phyloP scores from a whole-genome alignment of 768 basidiomycete genomes.

The Chalciporus chontae region DNA sequence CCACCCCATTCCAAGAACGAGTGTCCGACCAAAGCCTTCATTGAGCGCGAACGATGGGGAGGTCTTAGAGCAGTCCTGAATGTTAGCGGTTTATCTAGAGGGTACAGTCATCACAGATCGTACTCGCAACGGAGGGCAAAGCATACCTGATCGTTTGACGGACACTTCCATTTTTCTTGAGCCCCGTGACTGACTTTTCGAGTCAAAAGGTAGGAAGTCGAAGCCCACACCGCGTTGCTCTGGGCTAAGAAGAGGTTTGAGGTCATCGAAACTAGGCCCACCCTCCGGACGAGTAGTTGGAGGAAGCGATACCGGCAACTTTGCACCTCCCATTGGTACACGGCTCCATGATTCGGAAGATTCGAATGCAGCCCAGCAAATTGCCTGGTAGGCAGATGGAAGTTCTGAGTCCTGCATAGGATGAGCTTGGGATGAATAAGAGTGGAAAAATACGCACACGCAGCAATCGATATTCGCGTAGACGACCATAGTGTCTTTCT shows the following conservation, averaged over 20 bases:
- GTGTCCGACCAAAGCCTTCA: conserved; percentile 29
- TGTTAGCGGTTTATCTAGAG: conserved; percentile 15
- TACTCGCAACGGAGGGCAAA: not conserved
- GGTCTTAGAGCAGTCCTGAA: conserved; percentile 24
- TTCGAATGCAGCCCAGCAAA: conserved; percentile 44
- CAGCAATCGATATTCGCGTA: conserved; percentile 41
- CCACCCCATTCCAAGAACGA: conserved; percentile 32
- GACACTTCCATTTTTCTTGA: conserved; percentile 8
- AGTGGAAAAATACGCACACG: conserved; percentile 33
- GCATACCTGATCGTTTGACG: conserved; percentile 28
- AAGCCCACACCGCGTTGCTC: conserved; percentile 1
- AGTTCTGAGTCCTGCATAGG: conserved; percentile 45
- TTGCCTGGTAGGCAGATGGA: conserved; percentile 39
- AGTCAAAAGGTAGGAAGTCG: not conserved
- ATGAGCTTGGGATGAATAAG: conserved; percentile 1
- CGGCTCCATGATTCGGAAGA: conserved; percentile 39
- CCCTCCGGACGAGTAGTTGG: conserved; percentile 22
- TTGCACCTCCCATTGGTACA: conserved; percentile 31
- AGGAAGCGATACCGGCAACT: conserved; percentile 28
- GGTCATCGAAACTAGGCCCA: conserved; percentile 32
- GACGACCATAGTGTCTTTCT: conserved; percentile 51
- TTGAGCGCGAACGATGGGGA: conserved; percentile 26
- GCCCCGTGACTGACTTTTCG: not conserved
- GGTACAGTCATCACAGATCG: not conserved
- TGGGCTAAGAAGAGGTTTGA: conserved; percentile 27